Evolutionary conservation across 495 filamentous ascomycete species (phyloP), one percentile per base, ranked within the genome.

Genomic region (Talaromyces ruber): DNA sequence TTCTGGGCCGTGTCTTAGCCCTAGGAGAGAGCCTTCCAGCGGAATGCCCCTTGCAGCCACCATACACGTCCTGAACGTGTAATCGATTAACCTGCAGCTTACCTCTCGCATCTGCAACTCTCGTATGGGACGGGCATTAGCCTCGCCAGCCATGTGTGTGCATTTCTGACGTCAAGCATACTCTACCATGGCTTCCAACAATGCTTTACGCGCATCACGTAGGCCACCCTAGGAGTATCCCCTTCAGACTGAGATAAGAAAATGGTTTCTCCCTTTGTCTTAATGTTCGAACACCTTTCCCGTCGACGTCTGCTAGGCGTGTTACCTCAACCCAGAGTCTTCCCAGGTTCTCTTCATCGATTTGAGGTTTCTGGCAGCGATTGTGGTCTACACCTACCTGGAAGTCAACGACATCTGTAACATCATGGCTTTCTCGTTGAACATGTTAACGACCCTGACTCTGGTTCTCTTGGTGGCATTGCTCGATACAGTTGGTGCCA

Each of bases 91-190:
- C 62, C 64, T 63, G 67, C 43, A 29, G 63, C 21, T 24, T 47
- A 21, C 18, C 63, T 57, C 14, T 62, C 51, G 66, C 24, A 51
- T 63, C 63, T 65, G 70, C 71, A 69, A 66, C 65, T 63, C 51
- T 62, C 63, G 16, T 14, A 28, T 54, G 26, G 12, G 22, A 25
- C 51, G 11, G 7, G 22, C 51, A 28, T 26, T 28, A 54, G 22
- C 51, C 22, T 28, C 12, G 34, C 69, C 64, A 71, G 67, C 68
- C 68, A 68, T 65, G 67, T 67, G 63, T 72, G 77, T 76, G 75
- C 70, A 72, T 72, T 63, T 37, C 69, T 76, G 75, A 79, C 67
- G 71, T 76, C 67, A 62, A 71, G 67, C 72, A 79, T 79, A 79
- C 76, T 72, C 64, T 76, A 70, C 72, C 63, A 79, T 77, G 76